Evolutionary conservation across 2,329 filamentous ascomycete genomes (phyloP).

Genomic region (Arthrocladium fulminans): DNA sequence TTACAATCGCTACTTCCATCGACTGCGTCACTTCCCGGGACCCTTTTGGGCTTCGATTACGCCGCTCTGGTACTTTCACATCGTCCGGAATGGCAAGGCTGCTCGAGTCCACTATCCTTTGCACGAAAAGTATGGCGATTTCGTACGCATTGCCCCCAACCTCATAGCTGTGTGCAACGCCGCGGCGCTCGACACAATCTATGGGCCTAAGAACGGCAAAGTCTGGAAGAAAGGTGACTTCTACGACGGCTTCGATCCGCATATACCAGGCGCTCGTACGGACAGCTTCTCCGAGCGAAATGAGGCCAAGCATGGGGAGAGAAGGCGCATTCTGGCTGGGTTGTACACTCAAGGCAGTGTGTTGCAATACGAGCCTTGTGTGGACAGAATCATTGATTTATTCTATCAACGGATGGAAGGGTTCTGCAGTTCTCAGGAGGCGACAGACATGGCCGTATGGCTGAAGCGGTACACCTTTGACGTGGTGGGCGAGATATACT

Average conservation of each 20-base stretch:
- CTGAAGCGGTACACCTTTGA: slow-evolving; percentile 18
- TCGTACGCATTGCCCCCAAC: slow-evolving; percentile 18
- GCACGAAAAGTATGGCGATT: slow-evolving; percentile 19
- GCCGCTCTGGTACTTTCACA: slow-evolving; percentile 15
- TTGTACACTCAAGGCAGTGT: slow-evolving; percentile 19
- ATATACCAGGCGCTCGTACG: slow-evolving; percentile 10
- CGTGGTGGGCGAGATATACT: slow-evolving; percentile 14
- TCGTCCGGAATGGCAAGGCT: slow-evolving; percentile 12
- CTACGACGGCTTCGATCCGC: slow-evolving; percentile 15
- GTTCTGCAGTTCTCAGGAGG: background rate
- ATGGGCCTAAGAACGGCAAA: background rate
- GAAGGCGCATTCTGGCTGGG: slow-evolving; percentile 13
- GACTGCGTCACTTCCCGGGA: slow-evolving; percentile 14
- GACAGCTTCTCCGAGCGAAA: slow-evolving; percentile 15
- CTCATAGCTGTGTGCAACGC: slow-evolving; percentile 15
- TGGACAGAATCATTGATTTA: slow-evolving; percentile 16
- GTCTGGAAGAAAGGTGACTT: slow-evolving; percentile 7
- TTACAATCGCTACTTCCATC: slow-evolving; percentile 19
- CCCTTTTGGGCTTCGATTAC: slow-evolving; percentile 18
- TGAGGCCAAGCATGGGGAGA: slow-evolving; percentile 13
- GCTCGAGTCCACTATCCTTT: slow-evolving; percentile 13
- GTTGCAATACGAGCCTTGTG: slow-evolving; percentile 19
- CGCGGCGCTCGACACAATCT: slow-evolving; percentile 14
- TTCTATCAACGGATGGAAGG: slow-evolving; percentile 16
- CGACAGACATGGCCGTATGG: slow-evolving; percentile 17